Base-by-base conservation (phyloP, 2,329 filamentous ascomycete genomes). In the Plenodomus lindquistii region DNA sequence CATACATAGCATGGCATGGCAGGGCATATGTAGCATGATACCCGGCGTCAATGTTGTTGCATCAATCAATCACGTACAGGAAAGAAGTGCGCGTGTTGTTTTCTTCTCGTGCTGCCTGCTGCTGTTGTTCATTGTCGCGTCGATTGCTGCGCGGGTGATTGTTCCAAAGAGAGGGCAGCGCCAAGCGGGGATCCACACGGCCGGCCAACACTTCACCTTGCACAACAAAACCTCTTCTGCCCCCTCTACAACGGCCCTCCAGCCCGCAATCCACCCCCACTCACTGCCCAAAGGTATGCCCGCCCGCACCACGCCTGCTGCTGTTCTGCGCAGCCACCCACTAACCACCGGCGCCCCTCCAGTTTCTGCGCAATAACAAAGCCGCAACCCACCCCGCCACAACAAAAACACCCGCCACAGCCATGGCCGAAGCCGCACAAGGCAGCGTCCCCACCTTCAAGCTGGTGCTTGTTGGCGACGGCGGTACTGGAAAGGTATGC, bases 381-480 rank as follows among this genome's bases (percentile, higher is more conserved):
- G 55, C 40, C 54, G 52, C 54, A 55, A 31, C 35, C 44, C 61
- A 63, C 67, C 66, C 67, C 68, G 63, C 68, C 59, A 66, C 60
- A 60, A 61, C 65, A 62, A 52, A 37, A 31, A 8, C 10, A 7
- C 5, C 11, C 22, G 27, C 44, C 50, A 52, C 63, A 63, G 68
- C 49, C 65, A 95, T 94, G 89, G 67, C 69, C 52, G 67, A 71
- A 60, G 58, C 55, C 46, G 84, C 88, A 78, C 75, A 79, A 63
- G 69, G 71, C 59, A 70, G 63, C 56, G 71, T 80, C 63, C 91
- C 93, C 64, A 96, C 91, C 77, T 99, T 99, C 88, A 99, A 99
- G 90, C 90, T 99, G 72, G 94, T 99, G 77, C 91, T 99, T 80
- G 94, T 99, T 73, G 94, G 94, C 77, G 94, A 99, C 76, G 94